A percentile compares a stretch with the other conserved stretches of the same genome.
These are phyloP conservation scores for Trichoderma sp. DNA, from an alignment of 2,329 filamentous ascomycete species.

Conservation along the genomic window DNA sequence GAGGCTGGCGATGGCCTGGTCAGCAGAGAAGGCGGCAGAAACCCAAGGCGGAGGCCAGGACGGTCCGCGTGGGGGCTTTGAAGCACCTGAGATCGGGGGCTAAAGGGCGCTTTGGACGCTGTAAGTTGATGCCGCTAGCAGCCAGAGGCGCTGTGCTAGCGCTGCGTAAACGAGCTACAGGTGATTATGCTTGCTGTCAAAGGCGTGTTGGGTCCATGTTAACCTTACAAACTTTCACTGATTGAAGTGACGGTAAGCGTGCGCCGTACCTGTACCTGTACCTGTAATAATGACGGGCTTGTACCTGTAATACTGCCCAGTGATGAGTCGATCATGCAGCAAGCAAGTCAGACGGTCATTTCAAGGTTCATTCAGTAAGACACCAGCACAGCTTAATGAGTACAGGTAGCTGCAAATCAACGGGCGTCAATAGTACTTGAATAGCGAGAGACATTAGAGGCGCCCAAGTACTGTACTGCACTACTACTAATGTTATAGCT, in stretches of 20 bases:
- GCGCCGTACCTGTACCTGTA: no score
- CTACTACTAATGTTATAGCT: not conserved
- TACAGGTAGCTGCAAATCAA: not conserved
- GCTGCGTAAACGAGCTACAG: not conserved
- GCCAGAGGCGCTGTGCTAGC: not conserved
- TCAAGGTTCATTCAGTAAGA: not conserved
- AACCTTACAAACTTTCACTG: no score
- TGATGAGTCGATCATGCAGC: no score
- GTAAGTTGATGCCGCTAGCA: not conserved
- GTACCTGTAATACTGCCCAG: no score
- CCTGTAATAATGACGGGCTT: no score
- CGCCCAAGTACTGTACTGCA: not conserved
- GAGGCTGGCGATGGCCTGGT: conserved; percentile 17
- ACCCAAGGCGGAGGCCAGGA: conserved; percentile 16
- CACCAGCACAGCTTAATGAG: not conserved
- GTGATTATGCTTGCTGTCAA: not conserved
- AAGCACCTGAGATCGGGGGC: not conserved
- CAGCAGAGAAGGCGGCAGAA: conserved; percentile 19
- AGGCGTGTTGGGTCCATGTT: no score
- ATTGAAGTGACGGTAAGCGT: no score
- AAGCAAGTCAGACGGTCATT: no score
- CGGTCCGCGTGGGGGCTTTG: conserved; percentile 4
- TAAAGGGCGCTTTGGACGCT: not conserved
- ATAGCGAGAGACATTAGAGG: not conserved
- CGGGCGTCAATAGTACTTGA: not conserved